A percentile compares a stretch with the other conserved stretches of the same genome.
Evolutionary conservation across 192 early-diverging fungal genomes (phyloP).

Genomic region (Dimargaris xerosporica): DNA sequence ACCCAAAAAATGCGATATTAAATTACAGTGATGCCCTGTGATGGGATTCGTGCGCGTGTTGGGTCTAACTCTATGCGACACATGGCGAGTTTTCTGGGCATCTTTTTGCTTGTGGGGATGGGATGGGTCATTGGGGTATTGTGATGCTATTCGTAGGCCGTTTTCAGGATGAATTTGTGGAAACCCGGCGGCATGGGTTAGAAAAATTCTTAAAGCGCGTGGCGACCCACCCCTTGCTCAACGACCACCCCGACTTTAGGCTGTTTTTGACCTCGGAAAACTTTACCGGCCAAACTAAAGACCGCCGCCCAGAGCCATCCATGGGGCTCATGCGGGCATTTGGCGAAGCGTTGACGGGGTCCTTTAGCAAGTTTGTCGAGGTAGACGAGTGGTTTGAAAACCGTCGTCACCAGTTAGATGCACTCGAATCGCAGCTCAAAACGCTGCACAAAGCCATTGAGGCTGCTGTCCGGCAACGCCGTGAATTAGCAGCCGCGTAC

Average conservation of each 20-base stretch:
- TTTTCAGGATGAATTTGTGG: constrained; percentile 93
- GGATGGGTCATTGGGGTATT: too few species aligned
- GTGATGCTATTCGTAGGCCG: too few species aligned
- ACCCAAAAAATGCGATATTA: too few species aligned
- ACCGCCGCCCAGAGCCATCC: constrained; percentile 14
- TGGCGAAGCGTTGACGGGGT: constrained; percentile 49
- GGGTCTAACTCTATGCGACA: too few species aligned
- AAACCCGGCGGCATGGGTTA: constrained; percentile 64
- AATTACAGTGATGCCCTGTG: too few species aligned
- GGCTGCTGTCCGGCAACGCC: constrained; percentile 52
- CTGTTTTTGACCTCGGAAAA: constrained; percentile 79
- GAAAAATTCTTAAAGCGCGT: constrained; percentile 75
- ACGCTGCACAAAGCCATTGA: constrained; percentile 64
- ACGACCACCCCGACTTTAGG: constrained; percentile 64
- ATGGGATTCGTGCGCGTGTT: too few species aligned
- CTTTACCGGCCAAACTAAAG: constrained; percentile 46
- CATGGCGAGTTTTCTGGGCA: too few species aligned
- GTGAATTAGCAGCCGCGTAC: constrained; percentile 49
- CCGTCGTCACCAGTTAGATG: constrained; percentile 57
- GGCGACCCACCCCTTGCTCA: constrained; percentile 62
- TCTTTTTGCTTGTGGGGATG: too few species aligned
- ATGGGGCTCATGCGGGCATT: constrained; percentile 44
- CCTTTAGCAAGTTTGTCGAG: constrained; percentile 54
- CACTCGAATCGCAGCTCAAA: constrained; percentile 61
- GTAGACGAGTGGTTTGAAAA: constrained; percentile 65